Conservation (phyloP, 176 grass and related monocot species). For the Triticum urartu region DNA sequence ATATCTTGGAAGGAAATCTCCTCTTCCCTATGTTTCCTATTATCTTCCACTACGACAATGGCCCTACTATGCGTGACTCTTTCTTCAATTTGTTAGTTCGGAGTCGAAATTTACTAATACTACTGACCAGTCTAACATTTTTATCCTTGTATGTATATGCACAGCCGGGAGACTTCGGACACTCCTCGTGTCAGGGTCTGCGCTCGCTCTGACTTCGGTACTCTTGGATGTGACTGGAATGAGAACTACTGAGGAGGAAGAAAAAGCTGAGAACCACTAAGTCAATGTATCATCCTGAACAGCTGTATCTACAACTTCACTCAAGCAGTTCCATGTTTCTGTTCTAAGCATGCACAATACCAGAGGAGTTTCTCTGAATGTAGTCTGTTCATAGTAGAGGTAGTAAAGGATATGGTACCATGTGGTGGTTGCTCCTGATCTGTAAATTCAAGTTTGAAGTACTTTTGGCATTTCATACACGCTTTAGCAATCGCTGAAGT, state of each 20-base stretch:
- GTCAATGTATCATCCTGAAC: neutral
- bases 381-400: slow-evolving; percentile 30
- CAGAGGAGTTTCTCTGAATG: slow-evolving; percentile 8
- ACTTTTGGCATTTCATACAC: neutral
- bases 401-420: neutral
- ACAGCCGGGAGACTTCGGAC: slow-evolving; percentile 33
- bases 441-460: neutral
- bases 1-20: neutral
- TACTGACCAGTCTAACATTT: slow-evolving; percentile 9
- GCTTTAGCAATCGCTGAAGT: slow-evolving; percentile 5
- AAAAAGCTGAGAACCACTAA: slow-evolving; percentile 28
- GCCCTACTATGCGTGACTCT: neutral
- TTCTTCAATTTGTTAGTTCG: neutral
- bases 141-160: slow-evolving; percentile 1
- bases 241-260: slow-evolving; percentile 30
- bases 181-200: slow-evolving; percentile 38
- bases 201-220: slow-evolving; percentile 46
- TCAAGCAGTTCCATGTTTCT: neutral
- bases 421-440: slow-evolving; percentile 9
- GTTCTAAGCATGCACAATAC: neutral
- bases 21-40: neutral
- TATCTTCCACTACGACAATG: neutral
- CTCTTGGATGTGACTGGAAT: slow-evolving; percentile 50
- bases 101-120: neutral
- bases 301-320: neutral